Evolutionary conservation across 208 protist species (phyloP).

Genomic region (Leishmania major): DNA sequence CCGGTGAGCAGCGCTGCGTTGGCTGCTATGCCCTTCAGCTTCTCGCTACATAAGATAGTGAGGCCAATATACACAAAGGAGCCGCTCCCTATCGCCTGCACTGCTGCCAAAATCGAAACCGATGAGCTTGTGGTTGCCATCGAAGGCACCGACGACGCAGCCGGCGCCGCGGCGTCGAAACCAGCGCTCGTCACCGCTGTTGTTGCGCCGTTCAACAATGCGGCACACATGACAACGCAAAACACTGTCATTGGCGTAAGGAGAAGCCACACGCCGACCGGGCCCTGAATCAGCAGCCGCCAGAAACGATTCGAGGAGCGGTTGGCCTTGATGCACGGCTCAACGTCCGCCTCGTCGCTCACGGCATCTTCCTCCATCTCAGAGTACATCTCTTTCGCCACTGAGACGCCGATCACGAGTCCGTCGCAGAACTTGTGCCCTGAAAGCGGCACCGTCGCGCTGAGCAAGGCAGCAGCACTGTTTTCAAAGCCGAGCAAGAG

Average conservation of each 20-base stretch:
- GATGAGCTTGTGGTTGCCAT: background rate
- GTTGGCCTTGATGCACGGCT: background rate
- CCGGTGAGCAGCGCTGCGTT: slow-evolving; percentile 42
- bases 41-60: slow-evolving; percentile 48
- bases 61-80: slow-evolving; percentile 74
- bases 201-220: background rate
- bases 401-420: slow-evolving; percentile 66
- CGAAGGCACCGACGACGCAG: background rate
- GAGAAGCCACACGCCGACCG: slow-evolving; percentile 46
- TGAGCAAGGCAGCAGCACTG: slow-evolving; percentile 33
- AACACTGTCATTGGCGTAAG: slow-evolving; percentile 50
- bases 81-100: slow-evolving; percentile 63
- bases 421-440: slow-evolving; percentile 79
- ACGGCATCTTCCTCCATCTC: slow-evolving; percentile 1
- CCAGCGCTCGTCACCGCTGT: background rate
- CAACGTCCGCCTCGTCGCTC: background rate
- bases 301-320: slow-evolving; percentile 23
- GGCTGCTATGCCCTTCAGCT: slow-evolving; percentile 36
- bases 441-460: slow-evolving; percentile 47
- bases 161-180: background rate
- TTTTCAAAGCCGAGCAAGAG: slow-evolving; percentile 57
- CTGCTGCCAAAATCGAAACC: slow-evolving; percentile 26
- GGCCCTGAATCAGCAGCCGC: slow-evolving; percentile 21
- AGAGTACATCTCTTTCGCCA: slow-evolving; percentile 52
- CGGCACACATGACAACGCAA: slow-evolving; percentile 4